Conservation (phyloP, 768 basidiomycete species). For the Lentinus tigrinus region DNA sequence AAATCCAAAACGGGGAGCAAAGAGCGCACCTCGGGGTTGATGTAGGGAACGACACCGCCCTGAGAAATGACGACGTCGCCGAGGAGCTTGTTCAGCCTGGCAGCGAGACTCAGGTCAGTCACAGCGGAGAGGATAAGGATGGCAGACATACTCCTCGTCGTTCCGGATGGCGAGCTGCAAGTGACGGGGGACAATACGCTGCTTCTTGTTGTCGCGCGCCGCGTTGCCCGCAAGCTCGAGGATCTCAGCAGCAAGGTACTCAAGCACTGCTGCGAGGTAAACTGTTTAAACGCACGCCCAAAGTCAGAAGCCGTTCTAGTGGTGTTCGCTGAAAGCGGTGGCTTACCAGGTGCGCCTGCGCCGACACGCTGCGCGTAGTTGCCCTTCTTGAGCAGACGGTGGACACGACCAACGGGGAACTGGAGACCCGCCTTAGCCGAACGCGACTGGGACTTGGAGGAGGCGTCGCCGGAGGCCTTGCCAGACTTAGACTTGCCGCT, state of each 20-base stretch:
- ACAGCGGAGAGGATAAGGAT: not conserved
- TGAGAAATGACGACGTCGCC: conserved; percentile 90
- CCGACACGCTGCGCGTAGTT: conserved; percentile 88
- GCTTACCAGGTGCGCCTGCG: conserved; percentile 78
- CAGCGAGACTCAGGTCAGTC: conserved; percentile 4
- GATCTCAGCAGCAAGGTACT: conserved; percentile 91
- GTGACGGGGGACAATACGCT: conserved; percentile 94
- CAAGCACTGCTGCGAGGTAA: conserved; percentile 89
- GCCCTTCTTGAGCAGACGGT: conserved; percentile 83
- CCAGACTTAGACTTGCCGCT: conserved; percentile 69
- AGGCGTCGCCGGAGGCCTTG: conserved; percentile 49
- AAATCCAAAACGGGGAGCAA: not conserved
- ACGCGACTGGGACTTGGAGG: conserved; percentile 59
- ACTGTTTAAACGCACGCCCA: conserved; percentile 43
- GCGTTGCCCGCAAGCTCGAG: conserved; percentile 91
- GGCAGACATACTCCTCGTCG: conserved; percentile 72
- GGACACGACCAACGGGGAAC: conserved; percentile 92
- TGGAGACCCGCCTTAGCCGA: conserved; percentile 77
- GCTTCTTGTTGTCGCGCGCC: conserved; percentile 90
- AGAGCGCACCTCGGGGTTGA: conserved; percentile 53
- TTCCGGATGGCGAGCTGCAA: conserved; percentile 93
- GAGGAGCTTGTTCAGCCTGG: conserved; percentile 68
- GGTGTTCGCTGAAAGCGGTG: not conserved
- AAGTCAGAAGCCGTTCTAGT: not conserved
- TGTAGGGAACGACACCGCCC: conserved; percentile 89